Percentiles rank a stretch among this genome's conserved stretches.
Conservation (phyloP, 495 filamentous ascomycete genomes). For the Penicillium samsonianum region DNA sequence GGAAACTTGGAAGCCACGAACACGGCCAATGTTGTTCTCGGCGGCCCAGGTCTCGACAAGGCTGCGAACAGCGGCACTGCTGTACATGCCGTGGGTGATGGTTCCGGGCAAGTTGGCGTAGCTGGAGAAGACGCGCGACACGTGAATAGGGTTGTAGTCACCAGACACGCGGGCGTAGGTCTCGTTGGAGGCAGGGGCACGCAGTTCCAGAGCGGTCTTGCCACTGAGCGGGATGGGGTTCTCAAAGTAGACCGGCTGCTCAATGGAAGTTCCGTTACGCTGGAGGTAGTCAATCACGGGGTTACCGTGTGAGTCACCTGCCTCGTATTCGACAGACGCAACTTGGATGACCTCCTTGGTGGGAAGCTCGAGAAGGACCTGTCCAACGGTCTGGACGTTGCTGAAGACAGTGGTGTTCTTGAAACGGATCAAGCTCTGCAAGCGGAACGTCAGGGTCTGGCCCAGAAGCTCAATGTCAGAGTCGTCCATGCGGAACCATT, state of each 20-base stretch:
- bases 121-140: constrained; percentile 90
- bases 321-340: constrained; percentile 90
- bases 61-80: constrained; percentile 93
- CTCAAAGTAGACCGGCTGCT: constrained; percentile 96
- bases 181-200: constrained; percentile 95
- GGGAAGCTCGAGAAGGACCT: constrained; percentile 92
- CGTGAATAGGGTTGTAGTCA: constrained; percentile 98
- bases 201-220: constrained; percentile 81
- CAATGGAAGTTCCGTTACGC: constrained; percentile 87
- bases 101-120: constrained; percentile 95
- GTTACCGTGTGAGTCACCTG: constrained; percentile 87
- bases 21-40: constrained; percentile 96
- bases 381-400: constrained; percentile 86
- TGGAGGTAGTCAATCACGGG: constrained; percentile 95
- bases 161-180: constrained; percentile 96
- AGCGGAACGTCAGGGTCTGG: constrained; percentile 94
- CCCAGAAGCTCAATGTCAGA: constrained; percentile 79
- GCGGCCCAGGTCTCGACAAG: constrained; percentile 99
- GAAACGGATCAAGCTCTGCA: constrained; percentile 86
- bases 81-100: constrained; percentile 99
- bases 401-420: constrained; percentile 94
- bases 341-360: constrained; percentile 97
- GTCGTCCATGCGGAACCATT: constrained; percentile 90
- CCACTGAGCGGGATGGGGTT: constrained; percentile 94
- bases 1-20: constrained; percentile 92